Percentiles rank a stretch among this genome's conserved stretches.
These are phyloP conservation scores for Fagus sylvatica DNA, from an alignment of 306 rosid genomes.

Conservation along the genomic window DNA sequence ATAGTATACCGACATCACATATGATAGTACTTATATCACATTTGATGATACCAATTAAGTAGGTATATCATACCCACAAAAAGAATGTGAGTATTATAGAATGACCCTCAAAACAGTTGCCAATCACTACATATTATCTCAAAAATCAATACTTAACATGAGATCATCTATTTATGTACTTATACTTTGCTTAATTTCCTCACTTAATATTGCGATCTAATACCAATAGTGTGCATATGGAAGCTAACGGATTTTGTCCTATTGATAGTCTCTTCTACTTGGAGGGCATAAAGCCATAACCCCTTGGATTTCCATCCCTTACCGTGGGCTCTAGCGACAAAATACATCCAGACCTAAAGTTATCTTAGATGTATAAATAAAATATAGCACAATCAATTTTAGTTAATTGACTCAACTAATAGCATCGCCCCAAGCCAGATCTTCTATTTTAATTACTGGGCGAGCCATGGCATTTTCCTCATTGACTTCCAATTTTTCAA, in stretches of 20 bases:
- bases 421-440: too few relatives aligned
- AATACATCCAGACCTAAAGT: not conserved
- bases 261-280: not conserved
- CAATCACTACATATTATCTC: too few relatives aligned
- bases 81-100: too few relatives aligned
- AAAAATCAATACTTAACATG: too few relatives aligned
- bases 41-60: too few relatives aligned
- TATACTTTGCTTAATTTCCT: too few relatives aligned
- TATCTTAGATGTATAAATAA: not conserved
- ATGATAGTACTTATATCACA: too few relatives aligned
- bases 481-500: slow-evolving; percentile 9
- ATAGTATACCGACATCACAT: too few relatives aligned
- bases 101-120: too few relatives aligned
- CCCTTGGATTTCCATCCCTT: not conserved
- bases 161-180: too few relatives aligned
- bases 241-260: not conserved
- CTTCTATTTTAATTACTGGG: not conserved
- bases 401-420: not conserved
- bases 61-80: too few relatives aligned
- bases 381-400: not conserved
- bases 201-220: too few relatives aligned
- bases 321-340: not conserved
- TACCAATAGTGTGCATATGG: not conserved
- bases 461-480: not conserved
- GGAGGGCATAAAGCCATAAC: not conserved